Base-by-base conservation (phyloP, 352 stramenopile genomes). In the Globisporangium parvum region DNA sequence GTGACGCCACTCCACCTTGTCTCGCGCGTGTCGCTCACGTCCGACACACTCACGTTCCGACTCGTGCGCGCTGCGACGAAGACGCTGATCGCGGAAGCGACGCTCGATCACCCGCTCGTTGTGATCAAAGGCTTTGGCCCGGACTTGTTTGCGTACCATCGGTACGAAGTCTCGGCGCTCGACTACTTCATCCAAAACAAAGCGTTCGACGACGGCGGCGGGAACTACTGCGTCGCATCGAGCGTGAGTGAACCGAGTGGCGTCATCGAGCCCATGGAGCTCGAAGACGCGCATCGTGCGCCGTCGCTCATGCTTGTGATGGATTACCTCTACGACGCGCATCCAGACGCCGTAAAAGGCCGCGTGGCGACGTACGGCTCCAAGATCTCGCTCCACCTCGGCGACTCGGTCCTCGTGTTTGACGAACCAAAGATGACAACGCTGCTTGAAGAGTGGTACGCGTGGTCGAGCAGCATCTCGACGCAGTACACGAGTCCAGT, bases 131-230 rank as follows among this genome's bases (percentile, higher is more conserved):
- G 86, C 0, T 93, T 85, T 65, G 86, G 86, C 0, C 82, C 84
- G 0, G 77, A 75, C 24, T 67, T 93, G 15, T 95, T 94, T 51
- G 83, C 77, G 18, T 95, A 82, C 37, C 86, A 95, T 59, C 68
- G 72, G 14, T 95, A 93, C 52, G 71, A 87, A 23, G 50, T 90
- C 11, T 52, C 67, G 28, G 75, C 89, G 20, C 56, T 57, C 12
- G 80, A 88, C 18, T 95, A 92, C 66, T 95, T 80, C 51, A 55
- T 94, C 9, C 82, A 94, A 60, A 91, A 83, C 35, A 83, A 80
- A 51, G 57, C 73, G 6, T 73, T 59, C 47, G 55, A 71, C 1
- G 47, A 73, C 10, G 52, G 69, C 1, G 52, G 54, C 41, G 67
- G 58, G 14, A 87, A 75, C 48, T 65, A 89, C 39, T 95, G 85